Evolutionary conservation across 1,139 yeast species (phyloP).

Genomic region (Kodamaea ohmeri): DNA sequence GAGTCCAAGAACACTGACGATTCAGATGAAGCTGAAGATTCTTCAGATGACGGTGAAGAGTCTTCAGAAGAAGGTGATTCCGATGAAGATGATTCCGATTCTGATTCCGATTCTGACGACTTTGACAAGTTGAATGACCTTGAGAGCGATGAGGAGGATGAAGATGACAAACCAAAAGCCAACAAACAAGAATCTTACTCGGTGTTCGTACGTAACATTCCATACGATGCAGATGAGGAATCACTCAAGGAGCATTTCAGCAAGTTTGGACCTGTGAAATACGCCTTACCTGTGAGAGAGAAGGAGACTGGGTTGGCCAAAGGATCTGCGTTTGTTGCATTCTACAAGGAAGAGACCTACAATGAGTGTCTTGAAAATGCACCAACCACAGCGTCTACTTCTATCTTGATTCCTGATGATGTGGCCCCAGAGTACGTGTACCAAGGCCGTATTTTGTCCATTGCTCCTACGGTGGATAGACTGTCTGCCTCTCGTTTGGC

Average conservation of each 20-base stretch:
- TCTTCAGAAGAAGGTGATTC: conserved; percentile 32
- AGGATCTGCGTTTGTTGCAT: conserved; percentile 96
- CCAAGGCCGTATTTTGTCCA: conserved; percentile 85
- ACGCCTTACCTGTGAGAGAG: conserved; percentile 92
- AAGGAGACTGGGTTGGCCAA: conserved; percentile 79
- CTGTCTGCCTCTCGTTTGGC: conserved; percentile 77
- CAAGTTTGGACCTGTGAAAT: conserved; percentile 82
- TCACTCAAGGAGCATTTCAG: conserved; percentile 72
- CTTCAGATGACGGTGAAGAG: conserved; percentile 36
- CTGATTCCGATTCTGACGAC: conserved; percentile 18
- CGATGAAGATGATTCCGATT: conserved; percentile 26
- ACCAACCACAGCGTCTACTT: conserved; percentile 72
- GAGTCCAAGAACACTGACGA: too few relatives aligned
- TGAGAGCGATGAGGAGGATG: conserved; percentile 27
- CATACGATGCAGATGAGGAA: conserved; percentile 90
- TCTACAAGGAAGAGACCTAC: conserved; percentile 59
- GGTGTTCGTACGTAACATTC: conserved; percentile 85
- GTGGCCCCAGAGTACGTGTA: conserved; percentile 85
- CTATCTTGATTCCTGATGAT: conserved; percentile 87
- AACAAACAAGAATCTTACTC: conserved; percentile 70
- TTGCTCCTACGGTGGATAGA: conserved; percentile 83
- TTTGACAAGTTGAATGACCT: conserved; percentile 23
- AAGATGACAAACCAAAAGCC: conserved; percentile 29
- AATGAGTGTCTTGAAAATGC: conserved; percentile 71
- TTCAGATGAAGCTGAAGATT: conserved; percentile 26